These are phyloP conservation scores for Aspergillus ostianus DNA, from an alignment of 495 filamentous ascomycete genomes.

Conservation along the genomic window DNA sequence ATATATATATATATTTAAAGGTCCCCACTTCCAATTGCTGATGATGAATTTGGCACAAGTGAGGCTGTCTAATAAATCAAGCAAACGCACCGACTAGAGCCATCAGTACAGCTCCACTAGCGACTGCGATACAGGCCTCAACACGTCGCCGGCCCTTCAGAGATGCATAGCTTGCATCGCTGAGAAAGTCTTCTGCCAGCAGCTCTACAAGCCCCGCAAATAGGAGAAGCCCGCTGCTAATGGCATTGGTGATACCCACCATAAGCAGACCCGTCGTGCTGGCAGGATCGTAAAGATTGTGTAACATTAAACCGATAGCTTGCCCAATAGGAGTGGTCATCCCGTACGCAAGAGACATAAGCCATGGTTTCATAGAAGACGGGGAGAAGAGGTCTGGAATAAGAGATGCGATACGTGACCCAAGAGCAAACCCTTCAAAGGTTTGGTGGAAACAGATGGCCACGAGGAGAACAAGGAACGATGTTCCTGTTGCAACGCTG, in stretches of 20 bases:
- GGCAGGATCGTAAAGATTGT: slow-evolving; percentile 80
- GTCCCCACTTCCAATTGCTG: not conserved
- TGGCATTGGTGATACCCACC: slow-evolving; percentile 91
- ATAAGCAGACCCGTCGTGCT: slow-evolving; percentile 80
- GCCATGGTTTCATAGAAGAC: slow-evolving; percentile 66
- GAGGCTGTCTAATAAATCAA: slow-evolving; percentile 28
- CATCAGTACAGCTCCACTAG: slow-evolving; percentile 78
- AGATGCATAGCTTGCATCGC: slow-evolving; percentile 76
- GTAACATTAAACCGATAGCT: slow-evolving; percentile 78
- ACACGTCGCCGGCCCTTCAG: slow-evolving; percentile 69
- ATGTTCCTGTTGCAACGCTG: slow-evolving; percentile 74
- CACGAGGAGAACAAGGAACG: slow-evolving; percentile 75
- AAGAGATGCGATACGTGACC: slow-evolving; percentile 66
- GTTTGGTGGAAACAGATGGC: slow-evolving; percentile 84
- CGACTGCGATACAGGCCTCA: slow-evolving; percentile 74
- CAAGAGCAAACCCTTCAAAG: slow-evolving; percentile 77
- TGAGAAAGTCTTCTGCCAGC: slow-evolving; percentile 90
- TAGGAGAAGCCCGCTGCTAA: slow-evolving; percentile 79
- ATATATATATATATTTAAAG: not conserved
- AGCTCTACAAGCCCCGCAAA: slow-evolving; percentile 92
- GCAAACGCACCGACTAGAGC: slow-evolving; percentile 88
- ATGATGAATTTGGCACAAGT: not conserved
- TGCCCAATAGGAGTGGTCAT: slow-evolving; percentile 90
- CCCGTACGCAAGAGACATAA: slow-evolving; percentile 94
- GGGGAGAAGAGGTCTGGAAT: slow-evolving; percentile 52